Base-by-base conservation (phyloP, 148 eudicot genomes). In the Gaultheria prostrata region DNA sequence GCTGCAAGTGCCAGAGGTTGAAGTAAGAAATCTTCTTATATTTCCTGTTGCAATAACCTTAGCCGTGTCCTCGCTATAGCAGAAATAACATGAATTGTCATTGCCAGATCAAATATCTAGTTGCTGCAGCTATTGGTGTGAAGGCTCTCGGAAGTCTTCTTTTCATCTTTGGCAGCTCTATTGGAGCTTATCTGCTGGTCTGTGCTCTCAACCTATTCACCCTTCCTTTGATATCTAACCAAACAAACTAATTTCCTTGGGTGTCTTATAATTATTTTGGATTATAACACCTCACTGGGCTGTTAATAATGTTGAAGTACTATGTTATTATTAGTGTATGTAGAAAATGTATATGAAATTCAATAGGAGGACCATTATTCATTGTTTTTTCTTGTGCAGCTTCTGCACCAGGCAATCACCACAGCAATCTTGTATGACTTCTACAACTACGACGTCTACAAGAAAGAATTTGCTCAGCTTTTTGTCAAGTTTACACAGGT, bases 401-500 rank as follows among this genome's bases (percentile, higher is more conserved):
- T 93, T 86, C 80, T 93, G 74, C 95, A 94, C 81, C 99, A 94
- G 84, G 92, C 92, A 70, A 85, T 97, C 76, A 83, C 89, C 71
- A 88, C 95, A 35, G 95, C 98, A 39, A 90, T 97, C 85, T 88
- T 97, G 88, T 90, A 90, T 53, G 99, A 97, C 87, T 97, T 97
- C 91, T 97, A 97, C 91, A 94, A 93, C 92, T 92, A 94, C 46
- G 98, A 94, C 33, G 87, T 87, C 14, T 95, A 97, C 82, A 91
- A 85, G 81, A 90, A 90, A 79, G 93, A 93, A 82, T 94, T 92
- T 75, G 69, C 86, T 84, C 92, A 86, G 70, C 94, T 92, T 57
- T 93, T 96, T 77, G 87, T 87, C 86, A 93, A 93, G 82, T 96
- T 96, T 84, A 87, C 95, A 8, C 94, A 96, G 98, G 98, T 94